Evolutionary conservation across 108 stramenopile genomes (phyloP).

Genomic region (Cylindrotheca fusiformis): DNA sequence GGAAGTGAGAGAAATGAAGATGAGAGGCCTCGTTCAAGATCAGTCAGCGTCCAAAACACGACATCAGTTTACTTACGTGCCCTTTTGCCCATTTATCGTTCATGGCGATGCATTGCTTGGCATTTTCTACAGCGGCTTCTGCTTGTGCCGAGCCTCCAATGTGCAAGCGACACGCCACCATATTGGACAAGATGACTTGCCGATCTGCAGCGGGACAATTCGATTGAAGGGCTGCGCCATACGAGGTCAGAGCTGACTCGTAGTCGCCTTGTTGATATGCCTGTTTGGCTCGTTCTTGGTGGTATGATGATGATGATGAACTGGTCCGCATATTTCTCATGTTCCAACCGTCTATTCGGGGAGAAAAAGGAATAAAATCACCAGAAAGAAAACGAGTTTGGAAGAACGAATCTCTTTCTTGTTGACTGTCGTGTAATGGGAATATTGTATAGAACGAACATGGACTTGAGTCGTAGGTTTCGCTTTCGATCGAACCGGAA

Average conservation of each 20-base stretch:
- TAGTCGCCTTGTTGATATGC: slow-evolving; percentile 26
- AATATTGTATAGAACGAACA: too few species aligned
- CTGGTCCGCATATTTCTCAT: too few species aligned
- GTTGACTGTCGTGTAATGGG: too few species aligned
- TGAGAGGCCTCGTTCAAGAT: too few species aligned
- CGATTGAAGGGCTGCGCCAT: slow-evolving; percentile 24
- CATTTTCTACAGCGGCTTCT: slow-evolving; percentile 57
- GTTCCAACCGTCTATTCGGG: too few species aligned
- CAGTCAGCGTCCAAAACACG: too few species aligned
- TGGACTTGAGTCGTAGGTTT: too few species aligned
- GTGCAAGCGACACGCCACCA: slow-evolving; percentile 73
- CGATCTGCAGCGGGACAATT: slow-evolving; percentile 36
- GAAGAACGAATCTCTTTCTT: too few species aligned
- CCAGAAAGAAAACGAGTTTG: too few species aligned
- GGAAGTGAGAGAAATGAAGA: too few species aligned
- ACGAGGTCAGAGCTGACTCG: slow-evolving; percentile 24
- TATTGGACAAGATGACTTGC: slow-evolving; percentile 51
- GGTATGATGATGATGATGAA: slow-evolving; percentile 23
- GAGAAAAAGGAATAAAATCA: too few species aligned
- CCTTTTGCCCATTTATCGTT: slow-evolving; percentile 78
- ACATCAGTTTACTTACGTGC: slow-evolving; percentile 52
- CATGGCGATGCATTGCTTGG: slow-evolving; percentile 67
- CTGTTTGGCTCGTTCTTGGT: slow-evolving; percentile 34
- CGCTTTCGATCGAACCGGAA: too few species aligned
- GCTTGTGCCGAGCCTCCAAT: slow-evolving; percentile 58